phyloP scores from a whole-genome alignment of 306 rosid genomes.

The Hylodesmum podocarpum region DNA sequence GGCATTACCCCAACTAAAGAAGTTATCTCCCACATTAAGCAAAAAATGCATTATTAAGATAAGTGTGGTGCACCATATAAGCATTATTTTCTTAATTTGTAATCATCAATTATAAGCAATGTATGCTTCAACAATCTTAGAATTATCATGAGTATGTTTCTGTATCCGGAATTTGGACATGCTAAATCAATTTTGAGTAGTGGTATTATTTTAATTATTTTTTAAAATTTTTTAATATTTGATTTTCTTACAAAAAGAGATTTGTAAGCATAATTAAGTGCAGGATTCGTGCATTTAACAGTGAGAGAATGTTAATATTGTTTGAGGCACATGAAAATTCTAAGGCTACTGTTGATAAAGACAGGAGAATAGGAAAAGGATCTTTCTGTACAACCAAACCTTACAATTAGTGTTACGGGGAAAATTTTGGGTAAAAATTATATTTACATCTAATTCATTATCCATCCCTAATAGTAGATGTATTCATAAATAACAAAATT shows the following conservation, averaged over 20 bases:
- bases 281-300: not conserved
- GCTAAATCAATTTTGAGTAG: not conserved
- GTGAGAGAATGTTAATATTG: slow-evolving; percentile 13
- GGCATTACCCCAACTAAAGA: not conserved
- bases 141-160: slow-evolving; percentile 3
- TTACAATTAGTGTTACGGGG: slow-evolving; percentile 12
- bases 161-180: not conserved
- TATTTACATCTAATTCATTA: not conserved
- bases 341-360: slow-evolving; percentile 23
- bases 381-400: slow-evolving; percentile 30
- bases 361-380: slow-evolving; percentile 29
- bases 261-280: not conserved
- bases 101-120: not conserved
- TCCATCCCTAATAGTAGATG: not conserved
- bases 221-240: not conserved
- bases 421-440: not conserved
- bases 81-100: slow-evolving; percentile 25
- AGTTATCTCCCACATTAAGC: slow-evolving; percentile 42
- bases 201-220: not conserved
- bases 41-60: slow-evolving; percentile 28
- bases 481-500: no score
- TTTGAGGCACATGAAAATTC: slow-evolving; percentile 34
- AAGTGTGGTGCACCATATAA: slow-evolving; percentile 14
- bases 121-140: not conserved
- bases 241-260: not conserved